Base-by-base conservation (phyloP, 495 filamentous ascomycete genomes). In the Penicillium steckii region DNA sequence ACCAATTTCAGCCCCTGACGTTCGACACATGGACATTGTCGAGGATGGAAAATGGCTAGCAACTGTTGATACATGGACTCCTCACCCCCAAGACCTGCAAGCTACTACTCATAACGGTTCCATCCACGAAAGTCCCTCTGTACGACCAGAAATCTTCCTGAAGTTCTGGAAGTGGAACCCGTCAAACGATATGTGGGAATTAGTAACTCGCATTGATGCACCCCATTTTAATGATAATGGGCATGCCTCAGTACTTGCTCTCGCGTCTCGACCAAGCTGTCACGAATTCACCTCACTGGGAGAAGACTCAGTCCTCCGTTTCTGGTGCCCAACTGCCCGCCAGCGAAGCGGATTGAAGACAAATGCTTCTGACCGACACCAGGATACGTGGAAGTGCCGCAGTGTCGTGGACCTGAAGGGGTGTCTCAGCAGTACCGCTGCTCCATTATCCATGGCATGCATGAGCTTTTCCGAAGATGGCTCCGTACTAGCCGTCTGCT, bases 81-180 rank as follows among this genome's bases (percentile, higher is more conserved):
- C 91, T 17, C 82, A 85, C 17, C 68, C 70, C 24, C 74, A 76
- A 48, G 89, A 93, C 57, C 44, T 87, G n/a, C 71, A 76, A 33
- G 69, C 74, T 61, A 69, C 77, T 49, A 72, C 55, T 67, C 68
- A 74, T 32, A 68, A 77, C 48, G 67, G 64, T 9, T 59, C 67
- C 26, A 65, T 69, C 21, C 62, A 65, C 17, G 27, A 61, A 3
- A 67, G 62, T 5, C 22, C 44, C 21, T n/a, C 38, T 6, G 19
- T 43, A 22, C 60, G 44, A 17, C 78, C 80, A 5, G 94, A 99
- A 61, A 77, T 89, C 2, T 88, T 85, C 56, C 72, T 99, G 19
- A 96, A 93, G 59, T 93, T 99, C 64, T 99, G 94, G 94, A 79
- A 79, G 46, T 90, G 89, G 78, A 81, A 80, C 32, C 67, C 77